Evolutionary conservation across 768 basidiomycete genomes (phyloP).

Genomic region (Russula vinacea): DNA sequence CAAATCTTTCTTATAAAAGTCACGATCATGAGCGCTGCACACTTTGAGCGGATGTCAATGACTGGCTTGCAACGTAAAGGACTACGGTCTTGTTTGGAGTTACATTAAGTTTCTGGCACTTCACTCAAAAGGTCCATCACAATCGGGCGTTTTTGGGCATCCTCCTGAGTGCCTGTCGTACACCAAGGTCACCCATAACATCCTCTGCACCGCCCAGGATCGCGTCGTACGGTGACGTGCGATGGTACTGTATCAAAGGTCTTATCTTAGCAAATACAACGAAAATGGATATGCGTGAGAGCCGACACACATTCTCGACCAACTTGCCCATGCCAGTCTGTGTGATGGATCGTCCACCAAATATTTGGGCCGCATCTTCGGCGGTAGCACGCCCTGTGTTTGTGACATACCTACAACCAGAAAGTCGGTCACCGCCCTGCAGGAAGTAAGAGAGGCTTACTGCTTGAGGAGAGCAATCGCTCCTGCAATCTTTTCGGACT

Average conservation of each 20-base stretch:
- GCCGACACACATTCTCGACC: slow-evolving; percentile 62
- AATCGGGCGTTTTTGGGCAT: slow-evolving; percentile 54
- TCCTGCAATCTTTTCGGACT: slow-evolving; percentile 83
- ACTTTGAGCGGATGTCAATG: neutral
- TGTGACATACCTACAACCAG: slow-evolving; percentile 56
- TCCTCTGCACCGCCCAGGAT: slow-evolving; percentile 81
- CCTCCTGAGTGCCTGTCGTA: slow-evolving; percentile 67
- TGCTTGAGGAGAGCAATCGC: slow-evolving; percentile 87
- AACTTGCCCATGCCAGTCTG: slow-evolving; percentile 82
- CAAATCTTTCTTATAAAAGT: too few relatives aligned
- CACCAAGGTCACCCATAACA: slow-evolving; percentile 69
- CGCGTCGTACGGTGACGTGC: slow-evolving; percentile 79
- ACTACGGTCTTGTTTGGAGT: neutral
- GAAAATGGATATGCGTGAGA: neutral
- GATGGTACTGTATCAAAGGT: slow-evolving; percentile 55
- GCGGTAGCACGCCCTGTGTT: slow-evolving; percentile 64
- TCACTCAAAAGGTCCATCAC: slow-evolving; percentile 26
- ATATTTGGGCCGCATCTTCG: slow-evolving; percentile 76
- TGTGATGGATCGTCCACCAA: slow-evolving; percentile 87
- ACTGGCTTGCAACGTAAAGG: neutral
- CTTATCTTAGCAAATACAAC: neutral
- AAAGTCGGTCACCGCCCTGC: slow-evolving; percentile 13
- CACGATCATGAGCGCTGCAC: too few relatives aligned
- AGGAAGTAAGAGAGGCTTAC: slow-evolving; percentile 42
- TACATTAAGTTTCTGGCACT: too few relatives aligned